These are phyloP conservation scores for Andalucia godoyi DNA, from an alignment of 78 protist genomes.

Conservation along the genomic window DNA sequence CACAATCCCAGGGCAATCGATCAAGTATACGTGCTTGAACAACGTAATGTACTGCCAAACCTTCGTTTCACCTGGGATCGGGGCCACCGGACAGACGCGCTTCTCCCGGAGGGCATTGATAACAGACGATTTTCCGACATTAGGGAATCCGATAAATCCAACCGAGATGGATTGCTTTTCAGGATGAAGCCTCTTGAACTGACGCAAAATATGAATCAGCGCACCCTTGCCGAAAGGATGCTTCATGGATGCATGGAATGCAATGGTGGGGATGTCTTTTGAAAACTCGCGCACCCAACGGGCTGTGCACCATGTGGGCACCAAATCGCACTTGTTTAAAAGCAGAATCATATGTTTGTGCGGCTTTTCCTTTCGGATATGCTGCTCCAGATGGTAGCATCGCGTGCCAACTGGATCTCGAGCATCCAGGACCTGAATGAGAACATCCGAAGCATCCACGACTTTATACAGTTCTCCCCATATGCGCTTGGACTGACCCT, in stretches of 20 bases:
- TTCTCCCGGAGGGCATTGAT: slow-evolving; percentile 89
- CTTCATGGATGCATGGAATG: slow-evolving; percentile 92
- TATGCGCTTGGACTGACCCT: slow-evolving; percentile 89
- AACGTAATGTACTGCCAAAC: slow-evolving; percentile 99
- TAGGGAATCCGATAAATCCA: slow-evolving; percentile 83
- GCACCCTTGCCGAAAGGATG: slow-evolving; percentile 97
- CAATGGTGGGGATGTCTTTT: slow-evolving; percentile 90
- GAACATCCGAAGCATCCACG: slow-evolving; percentile 91
- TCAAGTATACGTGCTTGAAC: slow-evolving; percentile 78
- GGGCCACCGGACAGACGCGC: slow-evolving; percentile 89
- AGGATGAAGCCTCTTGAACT: slow-evolving; percentile 72
- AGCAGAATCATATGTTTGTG: slow-evolving; percentile 96
- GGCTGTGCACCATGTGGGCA: slow-evolving; percentile 92
- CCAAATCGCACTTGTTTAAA: slow-evolving; percentile 97
- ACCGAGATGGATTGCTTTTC: slow-evolving; percentile 87
- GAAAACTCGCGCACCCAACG: slow-evolving; percentile 77
- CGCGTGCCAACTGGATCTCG: slow-evolving; percentile 98
- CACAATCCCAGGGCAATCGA: slow-evolving; percentile 98
- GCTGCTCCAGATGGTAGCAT: slow-evolving; percentile 36
- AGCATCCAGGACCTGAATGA: slow-evolving; percentile 86
- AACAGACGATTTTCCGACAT: slow-evolving; percentile 93
- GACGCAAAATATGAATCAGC: slow-evolving; percentile 81
- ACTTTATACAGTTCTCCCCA: slow-evolving; percentile 91
- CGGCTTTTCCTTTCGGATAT: slow-evolving; percentile 39
- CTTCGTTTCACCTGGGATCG: slow-evolving; percentile 98